Evolutionary conservation across 129 eudicot genomes (phyloP).

Genomic region (Helianthus tuberosus): DNA sequence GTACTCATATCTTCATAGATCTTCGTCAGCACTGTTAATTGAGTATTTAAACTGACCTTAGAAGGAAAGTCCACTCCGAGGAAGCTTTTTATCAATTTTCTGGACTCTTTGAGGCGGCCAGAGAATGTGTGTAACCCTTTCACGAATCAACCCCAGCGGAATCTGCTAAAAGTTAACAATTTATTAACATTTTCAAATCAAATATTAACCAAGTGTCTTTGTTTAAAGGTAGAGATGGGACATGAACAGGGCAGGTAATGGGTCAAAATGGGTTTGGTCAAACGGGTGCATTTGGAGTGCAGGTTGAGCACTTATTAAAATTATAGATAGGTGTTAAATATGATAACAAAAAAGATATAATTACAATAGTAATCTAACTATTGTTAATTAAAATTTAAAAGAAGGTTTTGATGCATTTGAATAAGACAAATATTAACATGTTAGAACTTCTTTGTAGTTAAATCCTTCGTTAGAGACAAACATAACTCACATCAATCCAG

Average conservation of each 20-base stretch:
- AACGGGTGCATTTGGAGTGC: neutral
- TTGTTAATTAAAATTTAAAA: no score
- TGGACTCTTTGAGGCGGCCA: conserved; percentile 93
- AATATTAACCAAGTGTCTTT: neutral
- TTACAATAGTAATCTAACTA: no score
- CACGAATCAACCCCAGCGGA: conserved; percentile 85
- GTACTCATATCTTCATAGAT: conserved; percentile 1
- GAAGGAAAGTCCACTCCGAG: conserved; percentile 42
- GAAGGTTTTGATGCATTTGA: conserved; percentile 1
- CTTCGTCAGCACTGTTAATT: neutral
- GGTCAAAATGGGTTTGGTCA: neutral
- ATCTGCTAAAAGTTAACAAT: conserved; percentile 44
- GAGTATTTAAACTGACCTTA: conserved; percentile 24
- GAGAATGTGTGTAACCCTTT: conserved; percentile 73
- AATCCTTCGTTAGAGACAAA: neutral
- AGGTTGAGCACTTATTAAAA: no score
- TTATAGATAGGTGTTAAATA: no score
- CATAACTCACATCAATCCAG: neutral
- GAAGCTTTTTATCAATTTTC: conserved; percentile 54
- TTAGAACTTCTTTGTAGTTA: neutral
- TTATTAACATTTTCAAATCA: conserved; percentile 11
- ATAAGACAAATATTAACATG: neutral
- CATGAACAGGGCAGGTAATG: neutral
- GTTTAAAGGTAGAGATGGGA: neutral
- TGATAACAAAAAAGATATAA: no score